Base-by-base conservation (phyloP, 2,329 filamentous ascomycete species). In the Exophiala phaeomuriformis region DNA sequence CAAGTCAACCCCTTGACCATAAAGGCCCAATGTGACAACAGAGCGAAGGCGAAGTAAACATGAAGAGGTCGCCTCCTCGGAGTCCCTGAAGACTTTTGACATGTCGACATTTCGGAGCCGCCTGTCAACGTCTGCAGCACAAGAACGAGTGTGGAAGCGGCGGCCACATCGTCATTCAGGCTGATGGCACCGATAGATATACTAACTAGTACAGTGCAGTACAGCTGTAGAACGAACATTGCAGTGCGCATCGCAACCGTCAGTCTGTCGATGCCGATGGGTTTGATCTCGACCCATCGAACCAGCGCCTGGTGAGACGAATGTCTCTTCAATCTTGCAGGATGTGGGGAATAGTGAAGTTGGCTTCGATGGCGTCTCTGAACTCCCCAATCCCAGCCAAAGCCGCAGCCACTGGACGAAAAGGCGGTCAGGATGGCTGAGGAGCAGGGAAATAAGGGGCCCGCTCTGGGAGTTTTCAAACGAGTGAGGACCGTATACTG, bases 391-490 rank as follows among this genome's bases (percentile, higher is more conserved):
- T 52, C 52, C 49, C 55, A 43, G 28, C 27, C 36, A 29, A 30
- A 45, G 42, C 47, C 44, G 45, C 42, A 35, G 28, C 19, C 43
- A 12, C 37, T 46, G 48, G 36, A 19, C 19, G 33, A 42, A 57
- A 57, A 45, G 55, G 55, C 55, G 55, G 55, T 57, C 55, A 57
- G 51, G 51, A 49, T 7, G 8, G 28, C 19, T 19, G 19, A 19
- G 19, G 19, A 19, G 19, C 19, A 33, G 27, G 31, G 51, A 33
- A 41, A 49, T 37, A 43, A 53, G 40, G 51, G 51, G 39, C 37
- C 51, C 51, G 51, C 45, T 53, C 39, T 31, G 19, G 49, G 39
- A 33, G 19, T 19, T 41, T 41, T 27, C 39, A 27, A 5, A 7
- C 39, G 39, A 41, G 44, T 53, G 28, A 36, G 43, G 33, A 39